Evolutionary conservation across 2,329 filamentous ascomycete genomes (phyloP).

Genomic region (Trichoderma sp.): DNA sequence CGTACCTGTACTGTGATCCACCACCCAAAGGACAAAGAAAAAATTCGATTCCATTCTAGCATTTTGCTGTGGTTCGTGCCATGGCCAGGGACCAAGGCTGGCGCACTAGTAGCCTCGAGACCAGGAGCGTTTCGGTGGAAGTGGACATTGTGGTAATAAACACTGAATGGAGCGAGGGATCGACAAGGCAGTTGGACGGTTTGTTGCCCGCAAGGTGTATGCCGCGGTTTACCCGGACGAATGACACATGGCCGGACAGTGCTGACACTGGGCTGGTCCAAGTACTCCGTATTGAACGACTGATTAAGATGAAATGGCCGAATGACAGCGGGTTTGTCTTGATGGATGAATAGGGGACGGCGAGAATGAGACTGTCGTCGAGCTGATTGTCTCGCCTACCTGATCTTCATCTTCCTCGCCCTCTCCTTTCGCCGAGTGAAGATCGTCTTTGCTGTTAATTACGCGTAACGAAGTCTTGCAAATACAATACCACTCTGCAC

Average conservation of each 20-base stretch:
- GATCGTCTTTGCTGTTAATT: constrained; percentile 8
- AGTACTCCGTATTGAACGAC: constrained; percentile 9
- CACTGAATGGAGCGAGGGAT: constrained; percentile 4
- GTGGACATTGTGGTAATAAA: background rate
- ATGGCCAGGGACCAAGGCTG: constrained; percentile 7
- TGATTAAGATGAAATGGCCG: constrained; percentile 12
- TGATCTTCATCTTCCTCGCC: background rate
- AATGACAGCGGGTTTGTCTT: background rate
- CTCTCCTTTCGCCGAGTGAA: constrained; percentile 1
- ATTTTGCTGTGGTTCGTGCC: constrained; percentile 13
- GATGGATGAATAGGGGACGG: background rate
- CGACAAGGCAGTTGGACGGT: constrained; percentile 15
- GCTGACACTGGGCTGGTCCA: background rate
- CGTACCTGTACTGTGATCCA: constrained; percentile 3
- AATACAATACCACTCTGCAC: constrained; percentile 1
- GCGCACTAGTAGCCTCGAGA: constrained; percentile 13
- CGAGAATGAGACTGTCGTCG: background rate
- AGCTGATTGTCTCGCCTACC: background rate
- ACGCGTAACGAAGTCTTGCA: background rate
- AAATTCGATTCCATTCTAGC: background rate
- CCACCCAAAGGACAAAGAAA: background rate
- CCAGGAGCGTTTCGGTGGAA: background rate
- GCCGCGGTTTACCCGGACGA: constrained; percentile 1
- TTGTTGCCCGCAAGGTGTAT: background rate
- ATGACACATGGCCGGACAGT: background rate